Evolutionary conservation across 805 yeast species (phyloP), one percentile per base, ranked within the genome.

Genomic region (Wickerhamiella australiensis): DNA sequence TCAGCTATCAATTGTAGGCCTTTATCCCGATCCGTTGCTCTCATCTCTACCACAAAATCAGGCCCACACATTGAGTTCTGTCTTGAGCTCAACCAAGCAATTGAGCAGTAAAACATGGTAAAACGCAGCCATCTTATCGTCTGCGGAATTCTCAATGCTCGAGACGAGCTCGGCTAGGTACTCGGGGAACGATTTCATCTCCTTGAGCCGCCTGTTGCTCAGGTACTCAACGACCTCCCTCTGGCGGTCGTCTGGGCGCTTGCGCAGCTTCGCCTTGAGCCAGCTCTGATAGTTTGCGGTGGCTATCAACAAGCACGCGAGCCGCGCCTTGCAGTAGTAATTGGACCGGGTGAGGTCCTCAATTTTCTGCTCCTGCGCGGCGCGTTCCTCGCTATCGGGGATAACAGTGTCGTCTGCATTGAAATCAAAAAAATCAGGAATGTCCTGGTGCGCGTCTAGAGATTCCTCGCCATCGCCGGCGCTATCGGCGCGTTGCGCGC

Each of bases 231-330:
- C 31, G 15, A 41, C n/a, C 18, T 41, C 31, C n/a, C 5, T 12
- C 12, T 41, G 26, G 7, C 21, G 29, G 13, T 11, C 27, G 11
- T 21, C 25, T 9, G 44, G 27, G 17, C 20, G 13, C 12, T 41
- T 41, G 44, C 44, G 29, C 18, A 23, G 13, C 15, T 23, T 7
- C 8, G 23, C 13, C 31, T 41, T 41, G 9, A 41, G 44, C 44
- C 44, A 41, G 25, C 25, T 21, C 20, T 41, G 44, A 12, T 41
- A 41, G 20, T 41, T 41, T 20, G 27, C 44, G 31, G 25, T 22
- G 6, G 15, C 31, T 9, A 15, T 41, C 20, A 41, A 23, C 21
- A 41, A 33, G 3, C 13, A 23, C 13, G 20, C 25, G 44, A 41
- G 44, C 18, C 44, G 26, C 18, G 18, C 38, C 38, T 33, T 33